Evolutionary conservation across 352 stramenopile species (phyloP), one percentile per base, ranked within the genome.

Genomic region (Globisporangium cederbergense): DNA sequence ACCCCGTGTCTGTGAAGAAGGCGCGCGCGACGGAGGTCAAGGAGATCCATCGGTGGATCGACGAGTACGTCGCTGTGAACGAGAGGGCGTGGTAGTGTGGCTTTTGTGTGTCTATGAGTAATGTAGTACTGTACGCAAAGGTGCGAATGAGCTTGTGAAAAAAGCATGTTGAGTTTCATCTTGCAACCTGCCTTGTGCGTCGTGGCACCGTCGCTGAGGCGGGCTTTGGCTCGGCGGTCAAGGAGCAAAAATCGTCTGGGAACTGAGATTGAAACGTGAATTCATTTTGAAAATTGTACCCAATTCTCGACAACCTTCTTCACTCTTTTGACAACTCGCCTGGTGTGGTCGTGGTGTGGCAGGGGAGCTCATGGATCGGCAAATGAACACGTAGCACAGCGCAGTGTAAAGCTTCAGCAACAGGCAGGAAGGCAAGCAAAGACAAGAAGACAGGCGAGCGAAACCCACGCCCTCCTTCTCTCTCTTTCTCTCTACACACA

Each of bases 21-120:
- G 93, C 89, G 8, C 86, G 93, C 40, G 72, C 83, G 47, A 74
- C 72, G 14, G 88, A 98, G 61, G 53, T 97, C 46, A 76, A 86
- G 45, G 72, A 91, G 52, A 96, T 98, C 34, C 72, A 74, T 34
- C 40, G 69, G 30, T 98, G 93, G 93, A 88, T 98, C 62, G 67
- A 86, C 46, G 81, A 93, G 64, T 92, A 84, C 46, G 74, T 75
- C 13, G 62, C 54, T 22, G 8, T 34, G 34, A 34, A 40, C 16
- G 28, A 28, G 18, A 40, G 16, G 40, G 10, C 18, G 45, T 51
- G 45, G 18, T 51, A 58, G 16, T n/a, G 28, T 6, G 6, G 18
- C 5, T 32, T 43, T 16, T 25, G 18, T 30, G 2, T 30, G 32
- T 30, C 3, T 30, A 30, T 58, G 13, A 32, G 20, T 11, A 58